Evolutionary conservation across 345 rosid genomes (phyloP).

Genomic region (thale cress (Arabidopsis thaliana)): TAIR10.1 NC_003075.7:10591001-10591500

Average conservation of each 20-base stretch:
- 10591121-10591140: neutral
- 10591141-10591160: neutral
- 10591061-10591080: conserved; percentile 8
- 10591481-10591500: neutral
- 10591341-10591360: conserved; percentile 28
- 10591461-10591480: neutral
- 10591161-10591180: neutral
- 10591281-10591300: conserved; percentile 49
- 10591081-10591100: neutral
- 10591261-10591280: conserved; percentile 38
- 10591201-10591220: conserved; percentile 43
- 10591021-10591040: conserved; percentile 7
- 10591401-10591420: neutral
- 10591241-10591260: conserved; percentile 34
- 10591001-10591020: conserved; percentile 21
- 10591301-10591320: conserved; percentile 27
- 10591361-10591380: conserved; percentile 12
- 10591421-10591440: conserved; percentile 8
- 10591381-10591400: conserved; percentile 13
- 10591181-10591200: conserved; percentile 24
- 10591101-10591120: conserved; percentile 16
- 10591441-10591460: neutral
- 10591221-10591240: conserved; percentile 45
- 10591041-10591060: neutral
- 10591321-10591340: conserved; percentile 44